These are phyloP conservation scores for Paecilomyces variotii DNA, from an alignment of 2,329 filamentous ascomycete species.

Conservation along the genomic window DNA sequence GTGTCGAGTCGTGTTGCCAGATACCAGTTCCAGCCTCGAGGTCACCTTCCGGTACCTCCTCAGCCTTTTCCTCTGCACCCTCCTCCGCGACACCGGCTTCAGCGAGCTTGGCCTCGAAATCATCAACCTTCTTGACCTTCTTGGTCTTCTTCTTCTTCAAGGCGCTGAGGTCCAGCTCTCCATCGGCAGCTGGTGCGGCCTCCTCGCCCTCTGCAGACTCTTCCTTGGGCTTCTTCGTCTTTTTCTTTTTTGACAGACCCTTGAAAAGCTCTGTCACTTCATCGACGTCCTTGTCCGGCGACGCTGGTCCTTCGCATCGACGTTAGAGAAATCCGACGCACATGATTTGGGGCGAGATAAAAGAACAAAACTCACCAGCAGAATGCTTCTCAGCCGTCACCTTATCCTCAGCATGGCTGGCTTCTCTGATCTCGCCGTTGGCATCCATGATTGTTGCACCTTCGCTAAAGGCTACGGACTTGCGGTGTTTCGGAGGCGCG, in stretches of 20 bases:
- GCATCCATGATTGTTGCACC: conserved; percentile 79
- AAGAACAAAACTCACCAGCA: conserved; percentile 45
- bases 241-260: conserved; percentile 67
- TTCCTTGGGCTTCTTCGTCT: conserved; percentile 54
- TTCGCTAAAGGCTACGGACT: conserved; percentile 90
- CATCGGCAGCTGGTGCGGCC: conserved; percentile 42
- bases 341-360: neutral
- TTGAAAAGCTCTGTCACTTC: conserved; percentile 62
- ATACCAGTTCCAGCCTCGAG: conserved; percentile 83
- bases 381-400: conserved; percentile 74
- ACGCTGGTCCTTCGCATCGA: conserved; percentile 19
- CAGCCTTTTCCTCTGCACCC: conserved; percentile 48
- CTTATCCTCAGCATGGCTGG: conserved; percentile 64
- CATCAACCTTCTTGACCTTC: conserved; percentile 50
- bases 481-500: conserved; percentile 65
- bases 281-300: conserved; percentile 50
- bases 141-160: conserved; percentile 87
- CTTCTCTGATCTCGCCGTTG: conserved; percentile 76
- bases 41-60: conserved; percentile 59
- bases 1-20: conserved; percentile 74
- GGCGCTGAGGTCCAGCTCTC: conserved; percentile 57
- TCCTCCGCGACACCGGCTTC: conserved; percentile 54
- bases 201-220: conserved; percentile 44
- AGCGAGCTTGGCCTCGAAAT: conserved; percentile 61
- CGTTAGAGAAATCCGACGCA: conserved; percentile 31